phyloP scores from a whole-genome alignment of 2,329 filamentous ascomycete species.

The Teratosphaeria nubilosa region DNA sequence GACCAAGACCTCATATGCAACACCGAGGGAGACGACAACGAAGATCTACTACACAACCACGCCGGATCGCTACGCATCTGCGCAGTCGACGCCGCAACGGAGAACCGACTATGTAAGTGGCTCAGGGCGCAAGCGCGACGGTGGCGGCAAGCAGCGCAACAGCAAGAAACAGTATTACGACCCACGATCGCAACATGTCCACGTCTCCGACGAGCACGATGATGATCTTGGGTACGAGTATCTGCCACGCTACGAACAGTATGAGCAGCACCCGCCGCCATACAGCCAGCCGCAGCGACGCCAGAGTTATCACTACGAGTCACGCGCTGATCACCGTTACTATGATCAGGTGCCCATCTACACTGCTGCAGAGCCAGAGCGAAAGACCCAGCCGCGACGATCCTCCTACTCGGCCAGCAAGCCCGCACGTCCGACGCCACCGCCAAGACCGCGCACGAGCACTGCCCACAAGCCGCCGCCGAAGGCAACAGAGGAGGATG shows the following conservation, averaged over 20 bases:
- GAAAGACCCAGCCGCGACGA: conserved; percentile 21
- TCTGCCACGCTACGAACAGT: conserved; percentile 30
- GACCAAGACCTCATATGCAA: conserved; percentile 24
- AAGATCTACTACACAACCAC: conserved; percentile 28
- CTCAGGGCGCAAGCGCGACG: conserved; percentile 36
- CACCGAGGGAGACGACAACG: conserved; percentile 23
- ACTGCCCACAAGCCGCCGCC: conserved; percentile 29
- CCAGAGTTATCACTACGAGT: conserved; percentile 39
- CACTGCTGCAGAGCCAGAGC: conserved; percentile 29
- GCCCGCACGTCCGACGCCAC: conserved; percentile 40
- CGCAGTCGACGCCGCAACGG: conserved; percentile 42
- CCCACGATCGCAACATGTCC: conserved; percentile 38
- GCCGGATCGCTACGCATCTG: conserved; percentile 37
- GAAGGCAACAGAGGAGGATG: conserved; percentile 56
- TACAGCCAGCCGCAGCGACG: conserved; percentile 31
- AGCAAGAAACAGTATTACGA: conserved; percentile 37
- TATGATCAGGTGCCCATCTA: conserved; percentile 41
- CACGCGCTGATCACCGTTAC: conserved; percentile 42
- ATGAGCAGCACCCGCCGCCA: conserved; percentile 36
- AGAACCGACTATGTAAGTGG: conserved; percentile 58
- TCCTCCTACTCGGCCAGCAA: conserved; percentile 40
- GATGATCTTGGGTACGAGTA: conserved; percentile 41
- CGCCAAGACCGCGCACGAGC: conserved; percentile 34
- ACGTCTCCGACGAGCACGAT: conserved; percentile 46
- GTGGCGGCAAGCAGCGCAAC: conserved; percentile 23